Evolutionary conservation across 257 asterid genomes (phyloP), one percentile per base, ranked within the genome.

Genomic region (Knoxia roxburghii): DNA sequence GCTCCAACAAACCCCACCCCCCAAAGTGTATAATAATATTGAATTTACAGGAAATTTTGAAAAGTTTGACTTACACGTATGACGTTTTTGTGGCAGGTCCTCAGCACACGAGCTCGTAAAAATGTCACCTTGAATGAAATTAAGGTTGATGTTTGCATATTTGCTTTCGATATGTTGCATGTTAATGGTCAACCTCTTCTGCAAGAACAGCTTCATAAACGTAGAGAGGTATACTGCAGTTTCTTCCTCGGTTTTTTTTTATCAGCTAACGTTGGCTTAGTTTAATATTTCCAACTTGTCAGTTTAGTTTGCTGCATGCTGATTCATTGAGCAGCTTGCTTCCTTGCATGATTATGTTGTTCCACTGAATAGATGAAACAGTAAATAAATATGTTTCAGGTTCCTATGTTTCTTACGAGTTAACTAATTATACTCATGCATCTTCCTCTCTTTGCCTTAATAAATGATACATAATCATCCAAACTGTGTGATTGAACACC

Each of bases 31-130:
- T n/a, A 3, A 13, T 12, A 39, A 62, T 61, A 35, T 29, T 71
- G 23, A 14, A 39, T 45, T 37, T 21, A 18, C 9, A 37, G 50
- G 29, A 61, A 61, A 54, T 50, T 24, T 62, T 64, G 55, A 48
- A 37, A 7, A 29, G 24, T 32, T 18, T 55, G n/a, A n/a, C 75
- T 80, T 71, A 68, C 56, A 48, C 52, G 58, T 39, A 41, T 54
- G 37, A 79, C n/a, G 72, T 46, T 66, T 66, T 74, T 57, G 27
- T 60, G 57, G 69, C 95, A 94, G 99, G 72, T 81, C 68, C 96
- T 94, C 65, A 88, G 93, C 73, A 88, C 95, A 0, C 96, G 99
- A 69, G 90, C 96, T 74, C 86, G 94, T 67, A 94, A 94, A 74
- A 90, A 94, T 84, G 99, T 90, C 68, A 80, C 71, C 64, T 64